Evolutionary conservation across 345 rosid genomes (phyloP), one percentile per base, ranked within the genome.

Genomic region (Gynandropsis gynandra): DNA sequence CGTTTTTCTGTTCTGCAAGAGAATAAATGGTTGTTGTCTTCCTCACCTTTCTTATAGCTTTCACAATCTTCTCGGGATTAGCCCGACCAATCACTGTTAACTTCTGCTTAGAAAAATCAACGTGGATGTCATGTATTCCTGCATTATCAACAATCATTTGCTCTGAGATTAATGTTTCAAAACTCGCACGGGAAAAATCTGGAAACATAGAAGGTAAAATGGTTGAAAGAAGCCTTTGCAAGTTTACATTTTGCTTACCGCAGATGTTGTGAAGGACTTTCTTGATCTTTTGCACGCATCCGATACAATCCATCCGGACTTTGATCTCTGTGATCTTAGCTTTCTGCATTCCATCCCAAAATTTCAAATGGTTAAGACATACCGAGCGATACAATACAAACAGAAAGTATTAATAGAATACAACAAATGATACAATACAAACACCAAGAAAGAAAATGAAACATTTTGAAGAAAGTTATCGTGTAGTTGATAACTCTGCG

Each of bases 251-350:
- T 10, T 39, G 13, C 72, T 73, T 55, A 74, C 93, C 93, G 1
- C 69, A 68, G 50, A 83, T 74, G 52, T 85, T 80, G 41, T 78
- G 71, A 4, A 80, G 52, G 0, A 83, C 81, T 65, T 71, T 83
- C 74, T 76, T 83, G 64, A 83, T 78, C 79, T 83, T 83, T 69
- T 80, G 93, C 3, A 83, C 81, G 3, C 87, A 83, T 6, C 87
- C 93, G 1, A 80, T 80, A 50, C 93, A 83, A 78, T 83, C 87
- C 72, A 83, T 74, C 41, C 83, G 82, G 80, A 83, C 83, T 16
- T 74, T 68, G 41, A 83, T 70, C 73, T 83, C 87, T 0, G 76
- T 80, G 27, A 83, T 64, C 15, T 66, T 57, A 68, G 85, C 83
- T 54, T 67, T 83, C 85, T 83, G 74, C 41, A 10, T 10, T 37